Evolutionary conservation across 2,329 filamentous ascomycete genomes (phyloP).

Genomic region (Tolypocladium paradoxum): DNA sequence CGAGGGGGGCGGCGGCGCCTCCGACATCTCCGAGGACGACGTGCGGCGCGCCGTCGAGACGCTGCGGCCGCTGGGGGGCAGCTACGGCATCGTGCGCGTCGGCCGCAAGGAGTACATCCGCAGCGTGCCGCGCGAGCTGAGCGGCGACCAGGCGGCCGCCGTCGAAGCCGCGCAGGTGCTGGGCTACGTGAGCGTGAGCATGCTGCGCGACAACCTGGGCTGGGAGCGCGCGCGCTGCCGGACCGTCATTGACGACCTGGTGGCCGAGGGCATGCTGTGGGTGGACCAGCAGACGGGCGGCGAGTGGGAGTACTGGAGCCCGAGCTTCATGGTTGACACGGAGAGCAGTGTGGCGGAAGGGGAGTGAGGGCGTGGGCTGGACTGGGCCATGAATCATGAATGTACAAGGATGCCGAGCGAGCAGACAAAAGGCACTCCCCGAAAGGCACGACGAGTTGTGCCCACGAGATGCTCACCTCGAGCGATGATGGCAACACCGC

Average conservation of each 20-base stretch:
- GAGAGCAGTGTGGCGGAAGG: slow-evolving; percentile 8
- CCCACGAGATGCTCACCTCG: background rate
- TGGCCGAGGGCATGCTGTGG: slow-evolving; percentile 87
- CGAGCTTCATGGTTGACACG: slow-evolving; percentile 54
- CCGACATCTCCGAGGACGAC: slow-evolving; percentile 80
- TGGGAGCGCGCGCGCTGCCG: slow-evolving; percentile 81
- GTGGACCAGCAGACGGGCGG: slow-evolving; percentile 67
- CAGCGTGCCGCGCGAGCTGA: slow-evolving; percentile 88
- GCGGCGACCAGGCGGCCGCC: slow-evolving; percentile 85
- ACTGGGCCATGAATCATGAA: background rate
- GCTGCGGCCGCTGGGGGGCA: slow-evolving; percentile 75
- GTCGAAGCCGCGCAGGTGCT: slow-evolving; percentile 84
- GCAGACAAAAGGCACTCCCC: background rate
- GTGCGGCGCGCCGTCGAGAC: slow-evolving; percentile 81
- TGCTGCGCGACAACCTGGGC: slow-evolving; percentile 74
- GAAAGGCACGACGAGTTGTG: background rate
- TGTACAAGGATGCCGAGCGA: background rate
- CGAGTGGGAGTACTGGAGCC: slow-evolving; percentile 93
- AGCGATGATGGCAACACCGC: background rate
- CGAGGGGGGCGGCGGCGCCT: slow-evolving; percentile 53
- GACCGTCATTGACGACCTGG: slow-evolving; percentile 81
- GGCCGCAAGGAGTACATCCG: slow-evolving; percentile 81
- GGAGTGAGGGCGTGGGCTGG: slow-evolving; percentile 3
- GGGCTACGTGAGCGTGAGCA: slow-evolving; percentile 80
- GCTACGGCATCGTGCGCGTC: slow-evolving; percentile 75